phyloP scores from a whole-genome alignment of 2,329 filamentous ascomycete genomes.

The Monosporascus sp. region DNA sequence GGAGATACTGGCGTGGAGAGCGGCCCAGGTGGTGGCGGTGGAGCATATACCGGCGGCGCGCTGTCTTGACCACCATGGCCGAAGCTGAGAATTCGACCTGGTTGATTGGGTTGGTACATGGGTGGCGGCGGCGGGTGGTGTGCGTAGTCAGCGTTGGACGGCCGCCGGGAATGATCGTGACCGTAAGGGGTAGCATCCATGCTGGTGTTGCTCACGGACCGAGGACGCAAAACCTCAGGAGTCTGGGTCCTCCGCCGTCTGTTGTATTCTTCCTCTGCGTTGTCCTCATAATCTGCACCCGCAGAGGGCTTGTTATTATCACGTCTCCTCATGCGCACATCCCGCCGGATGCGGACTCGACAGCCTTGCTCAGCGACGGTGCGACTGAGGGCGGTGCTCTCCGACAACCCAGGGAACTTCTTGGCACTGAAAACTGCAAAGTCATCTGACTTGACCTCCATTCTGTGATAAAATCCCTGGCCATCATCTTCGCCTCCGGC shows the following conservation, averaged over 20 bases:
- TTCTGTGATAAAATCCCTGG: slow-evolving; percentile 65
- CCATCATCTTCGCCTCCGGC: slow-evolving; percentile 17
- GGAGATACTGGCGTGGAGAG: slow-evolving; percentile 26
- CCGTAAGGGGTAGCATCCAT: slow-evolving; percentile 22
- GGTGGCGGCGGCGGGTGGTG: slow-evolving; percentile 21
- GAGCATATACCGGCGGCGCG: slow-evolving; percentile 22
- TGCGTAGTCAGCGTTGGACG: slow-evolving; percentile 25
- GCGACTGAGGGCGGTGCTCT: slow-evolving; percentile 83
- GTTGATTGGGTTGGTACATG: slow-evolving; percentile 19
- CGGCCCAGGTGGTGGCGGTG: slow-evolving; percentile 14
- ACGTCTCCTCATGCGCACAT: slow-evolving; percentile 85
- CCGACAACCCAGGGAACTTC: slow-evolving; percentile 91
- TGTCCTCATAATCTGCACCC: slow-evolving; percentile 40
- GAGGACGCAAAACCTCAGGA: slow-evolving; percentile 24
- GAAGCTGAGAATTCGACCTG: slow-evolving; percentile 21
- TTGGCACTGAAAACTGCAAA: slow-evolving; percentile 95
- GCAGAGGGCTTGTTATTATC: slow-evolving; percentile 53
- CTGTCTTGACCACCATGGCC: slow-evolving; percentile 16
- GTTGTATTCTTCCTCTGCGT: slow-evolving; percentile 54
- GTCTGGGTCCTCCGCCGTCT: slow-evolving; percentile 24
- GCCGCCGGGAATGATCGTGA: slow-evolving; percentile 19
- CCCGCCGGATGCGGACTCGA: slow-evolving; percentile 88
- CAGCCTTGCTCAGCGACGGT: slow-evolving; percentile 95
- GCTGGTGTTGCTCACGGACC: slow-evolving; percentile 27
- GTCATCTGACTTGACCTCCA: slow-evolving; percentile 82